Evolutionary conservation across 2,329 filamentous ascomycete species (phyloP), one percentile per base, ranked within the genome.

Genomic region (Ceratocystis alfenasii): DNA sequence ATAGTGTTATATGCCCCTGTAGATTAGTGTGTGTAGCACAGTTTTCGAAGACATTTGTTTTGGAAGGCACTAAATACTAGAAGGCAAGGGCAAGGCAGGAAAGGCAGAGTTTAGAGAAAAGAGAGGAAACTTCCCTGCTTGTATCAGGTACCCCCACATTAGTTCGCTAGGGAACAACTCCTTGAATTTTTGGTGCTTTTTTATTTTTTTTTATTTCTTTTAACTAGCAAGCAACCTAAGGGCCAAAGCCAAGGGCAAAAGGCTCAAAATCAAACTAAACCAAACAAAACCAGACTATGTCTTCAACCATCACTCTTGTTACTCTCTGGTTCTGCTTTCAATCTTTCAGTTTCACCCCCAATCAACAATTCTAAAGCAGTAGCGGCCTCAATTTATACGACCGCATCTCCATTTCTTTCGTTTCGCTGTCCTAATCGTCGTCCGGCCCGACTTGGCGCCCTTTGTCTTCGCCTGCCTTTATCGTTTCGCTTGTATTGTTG

Each of bases 91-190:
- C 48, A 12, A 12, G 36, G 48, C 7, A 25, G 15, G 3, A 53
- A 53, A 53, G 20, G 48, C 48, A 22, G 28, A 6, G 28, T 7
- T 4, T 15, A 41, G 55, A 25, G 55, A 59, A 59, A 62, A 62
- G 60, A 62, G 60, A 44, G 36, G 30, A 62, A 62, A 62, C 55
- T 28, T 7, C 20, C 0, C 1, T 28, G 20, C 12, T 59, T 59
- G 55, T 36, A 33, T 30, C 55, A 59, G 12, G 28, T 20, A 33
- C 28, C 55, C 30, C 55, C 55, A 59, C 55, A 59, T 36, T 59
- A 59, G 33, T 36, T 53, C 48, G 22, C 48, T 25, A 53, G 48
- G 48, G 25, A 59, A 36, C n/a, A 59, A 59, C 33, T 59, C 15
- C 28, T 59, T 36, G 28, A 36, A 22, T 22, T 59, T 59, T 59